Evolutionary conservation across 1,284 basidiomycete species (phyloP).

Genomic region (Leucoagaricus sp.): DNA sequence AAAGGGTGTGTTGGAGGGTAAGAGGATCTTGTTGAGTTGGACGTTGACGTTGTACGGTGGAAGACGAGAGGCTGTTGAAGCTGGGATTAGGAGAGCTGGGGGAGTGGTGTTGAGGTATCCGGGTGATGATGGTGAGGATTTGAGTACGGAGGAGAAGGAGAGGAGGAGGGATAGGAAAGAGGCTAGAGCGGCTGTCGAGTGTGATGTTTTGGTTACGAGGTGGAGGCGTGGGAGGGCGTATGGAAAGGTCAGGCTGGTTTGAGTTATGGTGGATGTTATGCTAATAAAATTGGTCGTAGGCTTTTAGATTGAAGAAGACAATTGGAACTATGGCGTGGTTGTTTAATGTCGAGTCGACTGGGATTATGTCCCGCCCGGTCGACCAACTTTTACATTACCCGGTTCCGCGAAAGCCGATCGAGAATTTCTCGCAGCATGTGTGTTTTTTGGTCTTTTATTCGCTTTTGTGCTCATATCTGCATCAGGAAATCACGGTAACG

Average conservation of each 20-base stretch:
- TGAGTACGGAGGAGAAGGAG: slow-evolving; percentile 25
- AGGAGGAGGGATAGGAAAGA: slow-evolving; percentile 33
- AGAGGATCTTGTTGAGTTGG: slow-evolving; percentile 59
- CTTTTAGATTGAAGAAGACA: slow-evolving; percentile 56
- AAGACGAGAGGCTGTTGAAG: slow-evolving; percentile 55
- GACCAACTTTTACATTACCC: slow-evolving; percentile 64
- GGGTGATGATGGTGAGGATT: slow-evolving; percentile 35
- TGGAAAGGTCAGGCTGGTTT: slow-evolving; percentile 48
- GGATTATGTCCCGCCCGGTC: slow-evolving; percentile 62
- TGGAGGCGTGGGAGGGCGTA: slow-evolving; percentile 71
- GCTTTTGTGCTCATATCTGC: not conserved
- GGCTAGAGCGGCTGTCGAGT: slow-evolving; percentile 45
- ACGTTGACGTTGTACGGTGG: slow-evolving; percentile 52
- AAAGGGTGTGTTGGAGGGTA: slow-evolving; percentile 40
- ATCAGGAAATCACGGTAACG: slow-evolving; percentile 77
- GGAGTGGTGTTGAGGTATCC: slow-evolving; percentile 50
- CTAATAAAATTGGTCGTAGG: slow-evolving; percentile 40
- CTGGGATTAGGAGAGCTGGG: slow-evolving; percentile 56
- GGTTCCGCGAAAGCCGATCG: slow-evolving; percentile 44
- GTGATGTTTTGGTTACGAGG: slow-evolving; percentile 71
- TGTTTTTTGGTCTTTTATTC: slow-evolving; percentile 20
- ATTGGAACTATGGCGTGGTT: slow-evolving; percentile 84
- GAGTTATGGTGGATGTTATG: not conserved
- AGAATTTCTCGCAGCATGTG: slow-evolving; percentile 47
- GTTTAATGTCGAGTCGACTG: slow-evolving; percentile 71